Evolutionary conservation across 768 basidiomycete genomes (phyloP).

Genomic region (Hortiboletus campestris): DNA sequence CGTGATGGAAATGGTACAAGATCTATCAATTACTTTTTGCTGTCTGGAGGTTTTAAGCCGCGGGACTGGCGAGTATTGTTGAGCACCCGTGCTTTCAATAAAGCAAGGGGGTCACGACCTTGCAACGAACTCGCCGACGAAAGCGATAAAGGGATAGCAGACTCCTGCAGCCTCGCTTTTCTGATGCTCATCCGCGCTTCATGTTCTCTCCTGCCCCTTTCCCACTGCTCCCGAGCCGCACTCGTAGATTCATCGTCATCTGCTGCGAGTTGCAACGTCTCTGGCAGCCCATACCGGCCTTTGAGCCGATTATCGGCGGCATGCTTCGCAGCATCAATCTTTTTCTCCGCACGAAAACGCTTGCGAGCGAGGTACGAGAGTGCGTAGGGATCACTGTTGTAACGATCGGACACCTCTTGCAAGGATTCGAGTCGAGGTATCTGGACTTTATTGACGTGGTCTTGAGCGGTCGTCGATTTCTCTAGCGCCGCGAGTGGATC

Average conservation of each 20-base stretch:
- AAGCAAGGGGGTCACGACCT: conserved; percentile 34
- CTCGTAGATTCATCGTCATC: conserved; percentile 59
- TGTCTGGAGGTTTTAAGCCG: conserved; percentile 23
- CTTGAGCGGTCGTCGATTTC: conserved; percentile 79
- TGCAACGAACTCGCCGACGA: conserved; percentile 18
- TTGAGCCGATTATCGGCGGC: conserved; percentile 70
- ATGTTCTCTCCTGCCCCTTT: conserved; percentile 47
- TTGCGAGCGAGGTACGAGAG: conserved; percentile 75
- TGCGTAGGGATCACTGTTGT: conserved; percentile 83
- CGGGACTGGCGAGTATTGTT: conserved; percentile 49
- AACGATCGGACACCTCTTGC: conserved; percentile 71
- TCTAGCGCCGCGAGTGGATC: conserved; percentile 90
- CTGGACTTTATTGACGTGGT: conserved; percentile 67
- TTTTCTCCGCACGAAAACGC: conserved; percentile 86
- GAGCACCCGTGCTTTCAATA: conserved; percentile 56
- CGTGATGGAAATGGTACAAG: neutral
- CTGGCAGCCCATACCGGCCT: conserved; percentile 74
- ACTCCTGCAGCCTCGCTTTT: conserved; percentile 43
- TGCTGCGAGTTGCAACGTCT: conserved; percentile 60
- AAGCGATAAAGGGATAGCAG: conserved; percentile 22
- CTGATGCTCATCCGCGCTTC: conserved; percentile 45
- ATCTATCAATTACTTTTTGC: conserved; percentile 9
- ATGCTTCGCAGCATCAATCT: conserved; percentile 65
- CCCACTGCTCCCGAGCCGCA: conserved; percentile 66
- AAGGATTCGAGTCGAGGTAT: conserved; percentile 81